A percentile compares a stretch with the other conserved stretches of the same genome.
Conservation (phyloP, 192 early-diverging fungal genomes). For the Coemansia sp. region DNA sequence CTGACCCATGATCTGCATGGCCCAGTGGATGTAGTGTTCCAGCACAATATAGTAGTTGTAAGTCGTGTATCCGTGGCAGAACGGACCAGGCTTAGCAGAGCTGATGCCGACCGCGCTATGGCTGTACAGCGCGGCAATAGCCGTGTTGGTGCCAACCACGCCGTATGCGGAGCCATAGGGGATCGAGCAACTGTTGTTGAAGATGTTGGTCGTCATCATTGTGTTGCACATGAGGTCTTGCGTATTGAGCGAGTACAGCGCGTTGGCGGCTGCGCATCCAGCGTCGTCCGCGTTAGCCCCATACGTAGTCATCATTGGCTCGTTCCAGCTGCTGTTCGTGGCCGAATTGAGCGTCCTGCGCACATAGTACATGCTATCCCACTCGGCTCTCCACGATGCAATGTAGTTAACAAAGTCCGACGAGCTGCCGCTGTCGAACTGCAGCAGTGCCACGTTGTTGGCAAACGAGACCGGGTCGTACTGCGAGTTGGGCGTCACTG, state of each 20-base stretch:
- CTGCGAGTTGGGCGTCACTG: conserved; percentile 24
- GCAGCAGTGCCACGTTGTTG: conserved; percentile 43
- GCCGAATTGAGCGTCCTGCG: conserved; percentile 22
- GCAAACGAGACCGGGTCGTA: conserved; percentile 47
- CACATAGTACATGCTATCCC: conserved; percentile 34
- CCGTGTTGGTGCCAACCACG: conserved; percentile 17
- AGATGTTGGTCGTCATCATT: conserved; percentile 13
- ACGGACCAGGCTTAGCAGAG: not conserved
- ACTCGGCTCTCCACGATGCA: conserved; percentile 43
- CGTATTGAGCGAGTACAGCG: conserved; percentile 25
- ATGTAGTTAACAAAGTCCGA: conserved; percentile 41
- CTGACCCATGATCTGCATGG: conserved; percentile 27
- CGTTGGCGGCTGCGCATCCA: conserved; percentile 18
- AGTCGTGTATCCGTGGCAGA: conserved; percentile 19
- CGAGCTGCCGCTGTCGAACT: conserved; percentile 24
- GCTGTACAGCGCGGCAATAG: conserved; percentile 43
- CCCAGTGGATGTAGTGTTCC: conserved; percentile 42
- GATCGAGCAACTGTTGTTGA: conserved; percentile 24
- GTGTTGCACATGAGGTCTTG: conserved; percentile 42
- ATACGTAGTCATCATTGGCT: conserved; percentile 15
- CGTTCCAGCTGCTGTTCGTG: conserved; percentile 14
- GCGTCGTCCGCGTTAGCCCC: not conserved
- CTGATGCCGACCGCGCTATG: conserved; percentile 27
- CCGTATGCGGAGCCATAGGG: conserved; percentile 41
- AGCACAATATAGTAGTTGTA: conserved; percentile 45